A percentile compares a stretch with the other conserved stretches of the same genome.
Conservation (phyloP, 1,139 yeast species). For the Insectozyma bohioensis region DNA sequence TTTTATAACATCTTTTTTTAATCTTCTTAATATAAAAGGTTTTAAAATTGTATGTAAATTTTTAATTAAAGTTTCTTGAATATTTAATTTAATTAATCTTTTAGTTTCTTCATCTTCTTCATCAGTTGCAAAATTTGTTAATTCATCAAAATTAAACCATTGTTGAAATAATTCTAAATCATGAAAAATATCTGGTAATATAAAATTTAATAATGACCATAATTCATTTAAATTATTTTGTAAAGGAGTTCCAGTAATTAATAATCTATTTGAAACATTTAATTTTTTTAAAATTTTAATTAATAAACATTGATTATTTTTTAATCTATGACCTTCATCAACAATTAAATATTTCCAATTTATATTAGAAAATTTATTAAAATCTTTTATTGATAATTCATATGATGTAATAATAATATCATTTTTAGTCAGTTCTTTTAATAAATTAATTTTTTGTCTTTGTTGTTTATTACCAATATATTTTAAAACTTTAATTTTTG, state of each 20-base stretch:
- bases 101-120: conserved; percentile 33
- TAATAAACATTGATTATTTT: conserved; percentile 75
- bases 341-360: conserved; percentile 85
- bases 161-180: conserved; percentile 86
- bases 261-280: conserved; percentile 64
- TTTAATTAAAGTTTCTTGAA: conserved; percentile 62
- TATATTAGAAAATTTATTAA: conserved; percentile 46
- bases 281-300: conserved; percentile 69
- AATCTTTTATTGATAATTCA: conserved; percentile 75
- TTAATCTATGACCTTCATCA: conserved; percentile 94
- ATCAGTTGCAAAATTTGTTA: conserved; percentile 42
- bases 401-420: conserved; percentile 73
- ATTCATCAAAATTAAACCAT: conserved; percentile 83
- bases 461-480: conserved; percentile 66
- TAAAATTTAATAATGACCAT: conserved; percentile 87
- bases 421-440: conserved; percentile 18
- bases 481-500: conserved; percentile 58
- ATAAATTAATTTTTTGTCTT: conserved; percentile 40
- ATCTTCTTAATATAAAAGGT: conserved; percentile 81
- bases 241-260: conserved; percentile 90
- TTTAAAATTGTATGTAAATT: conserved; percentile 84
- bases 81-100: conserved; percentile 56
- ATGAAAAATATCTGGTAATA: conserved; percentile 88
- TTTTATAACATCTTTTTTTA: conserved; percentile 69
- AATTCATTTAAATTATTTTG: conserved; percentile 87